phyloP scores from a whole-genome alignment of 371 early-diverging fungal species.

The Dichotomocladium elegans region DNA sequence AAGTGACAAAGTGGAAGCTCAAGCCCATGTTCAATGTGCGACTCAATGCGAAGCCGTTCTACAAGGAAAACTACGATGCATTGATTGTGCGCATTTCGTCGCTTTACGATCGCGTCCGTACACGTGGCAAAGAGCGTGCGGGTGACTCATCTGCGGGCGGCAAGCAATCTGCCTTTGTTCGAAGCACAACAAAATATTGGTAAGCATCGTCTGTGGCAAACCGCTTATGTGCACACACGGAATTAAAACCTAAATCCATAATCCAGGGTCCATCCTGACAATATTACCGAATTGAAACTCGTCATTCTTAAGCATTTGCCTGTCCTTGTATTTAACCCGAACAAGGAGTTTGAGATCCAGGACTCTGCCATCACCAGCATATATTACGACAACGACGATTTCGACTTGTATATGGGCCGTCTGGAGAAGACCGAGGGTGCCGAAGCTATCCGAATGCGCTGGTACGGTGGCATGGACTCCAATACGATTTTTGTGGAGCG shows the following conservation, averaged over 20 bases:
- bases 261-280: conserved; percentile 94
- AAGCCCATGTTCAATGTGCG: conserved; percentile 87
- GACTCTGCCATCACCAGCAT: conserved; percentile 95
- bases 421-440: conserved; percentile 94
- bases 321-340: conserved; percentile 89
- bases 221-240: background rate
- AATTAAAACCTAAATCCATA: background rate
- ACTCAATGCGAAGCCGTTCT: conserved; percentile 84
- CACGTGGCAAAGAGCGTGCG: conserved; percentile 68
- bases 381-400: conserved; percentile 95
- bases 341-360: conserved; percentile 63
- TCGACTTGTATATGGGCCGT: conserved; percentile 92
- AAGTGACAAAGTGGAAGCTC: conserved; percentile 83
- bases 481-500: conserved; percentile 96
- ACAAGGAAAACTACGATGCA: conserved; percentile 89
- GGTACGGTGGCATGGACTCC: conserved; percentile 91
- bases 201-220: conserved; percentile 1
- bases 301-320: conserved; percentile 95
- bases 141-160: conserved; percentile 50
- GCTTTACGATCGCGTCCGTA: conserved; percentile 85
- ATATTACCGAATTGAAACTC: conserved; percentile 94
- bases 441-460: conserved; percentile 91
- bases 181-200: conserved; percentile 96
- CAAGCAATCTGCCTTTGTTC: conserved; percentile 68
- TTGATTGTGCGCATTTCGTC: conserved; percentile 86